Evolutionary conservation across 371 early-diverging fungal genomes (phyloP), one percentile per base, ranked within the genome.

Genomic region (Furculomyces boomerangus): DNA sequence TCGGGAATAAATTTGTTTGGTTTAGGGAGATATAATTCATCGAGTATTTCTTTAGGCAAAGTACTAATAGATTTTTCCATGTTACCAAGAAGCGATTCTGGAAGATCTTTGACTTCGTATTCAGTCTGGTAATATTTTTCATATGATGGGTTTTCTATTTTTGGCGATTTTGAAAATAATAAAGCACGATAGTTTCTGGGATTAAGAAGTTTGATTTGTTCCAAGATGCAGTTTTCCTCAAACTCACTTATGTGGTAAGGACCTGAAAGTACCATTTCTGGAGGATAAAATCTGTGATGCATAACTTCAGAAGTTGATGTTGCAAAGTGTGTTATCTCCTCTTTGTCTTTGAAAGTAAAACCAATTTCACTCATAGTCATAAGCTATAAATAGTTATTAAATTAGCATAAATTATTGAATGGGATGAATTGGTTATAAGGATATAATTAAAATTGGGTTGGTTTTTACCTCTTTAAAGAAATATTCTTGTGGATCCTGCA

Each of bases 61-160:
- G 3, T 5, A 2, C 24, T 39, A 29, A 63, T 62, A 7, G 77
- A 46, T 35, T 72, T 67, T 10, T 64, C 45, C 50, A 86, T 66
- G n/a, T 58, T 65, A 62, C 77, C 57, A 44, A 75, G 62, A 30
- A 90, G 64, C 0, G 57, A 49, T 1, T 63, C 50, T 13, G 76
- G 67, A 30, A 94, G 69, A 25, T 74, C 66, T 37, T 73, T 68
- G n/a, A 87, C 76, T 28, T 73, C 73, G 56, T 91, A 91, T 56
- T 88, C 84, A 0, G 90, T 84, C 3, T 78, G 83, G 60, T 91
- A 96, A 78, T 82, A 88, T 40, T 70, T 62, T 39, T 88, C 89
- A 26, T 67, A 72, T 40, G 74, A 50, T 18, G 70, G 70, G n/a
- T 65, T 56, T 14, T 50, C 49, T 5, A 51, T 40, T 10, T 44